Percentiles rank a stretch among this genome's conserved stretches.
Evolutionary conservation across 352 stramenopile species (phyloP).

Genomic region (Thalassiosira exigua): DNA sequence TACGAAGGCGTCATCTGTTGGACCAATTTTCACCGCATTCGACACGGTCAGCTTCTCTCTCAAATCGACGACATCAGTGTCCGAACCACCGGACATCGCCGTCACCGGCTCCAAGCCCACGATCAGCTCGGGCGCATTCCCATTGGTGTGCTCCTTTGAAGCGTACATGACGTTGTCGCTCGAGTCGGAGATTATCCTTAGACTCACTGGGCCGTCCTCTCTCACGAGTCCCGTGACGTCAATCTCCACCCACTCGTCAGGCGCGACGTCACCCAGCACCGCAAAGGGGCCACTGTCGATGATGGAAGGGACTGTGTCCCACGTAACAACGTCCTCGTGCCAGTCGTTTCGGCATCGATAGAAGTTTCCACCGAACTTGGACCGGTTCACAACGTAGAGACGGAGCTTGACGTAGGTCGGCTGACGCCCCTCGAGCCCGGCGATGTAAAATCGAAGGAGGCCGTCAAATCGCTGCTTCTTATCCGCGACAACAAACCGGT

Average conservation of each 20-base stretch:
- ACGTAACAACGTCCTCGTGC: constrained; percentile 59
- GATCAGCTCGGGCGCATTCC: constrained; percentile 50
- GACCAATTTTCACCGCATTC: constrained; percentile 54
- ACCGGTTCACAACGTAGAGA: constrained; percentile 43
- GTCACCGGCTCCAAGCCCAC: constrained; percentile 26
- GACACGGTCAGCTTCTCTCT: constrained; percentile 5
- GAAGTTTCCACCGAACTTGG: constrained; percentile 47
- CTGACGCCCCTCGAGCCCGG: constrained; percentile 32
- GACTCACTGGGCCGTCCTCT: constrained; percentile 37
- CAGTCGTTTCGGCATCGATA: constrained; percentile 39
- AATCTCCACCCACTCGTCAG: constrained; percentile 54
- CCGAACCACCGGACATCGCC: no score
- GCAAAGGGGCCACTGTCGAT: constrained; percentile 31
- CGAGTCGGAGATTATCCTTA: constrained; percentile 45
- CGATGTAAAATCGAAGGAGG: constrained; percentile 48
- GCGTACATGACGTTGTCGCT: constrained; percentile 59
- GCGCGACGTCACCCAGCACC: constrained; percentile 16
- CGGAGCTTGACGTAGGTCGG: constrained; percentile 50
- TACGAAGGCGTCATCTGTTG: constrained; percentile 54
- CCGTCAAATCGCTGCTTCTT: constrained; percentile 56
- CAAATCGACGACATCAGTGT: constrained; percentile 4
- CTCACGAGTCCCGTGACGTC: constrained; percentile 48
- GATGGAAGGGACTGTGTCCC: constrained; percentile 50
- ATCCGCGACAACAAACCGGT: constrained; percentile 53
- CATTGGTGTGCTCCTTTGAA: constrained; percentile 52